Base-by-base conservation (phyloP, 805 yeast genomes). In the Kockiozyma suomiensis region DNA sequence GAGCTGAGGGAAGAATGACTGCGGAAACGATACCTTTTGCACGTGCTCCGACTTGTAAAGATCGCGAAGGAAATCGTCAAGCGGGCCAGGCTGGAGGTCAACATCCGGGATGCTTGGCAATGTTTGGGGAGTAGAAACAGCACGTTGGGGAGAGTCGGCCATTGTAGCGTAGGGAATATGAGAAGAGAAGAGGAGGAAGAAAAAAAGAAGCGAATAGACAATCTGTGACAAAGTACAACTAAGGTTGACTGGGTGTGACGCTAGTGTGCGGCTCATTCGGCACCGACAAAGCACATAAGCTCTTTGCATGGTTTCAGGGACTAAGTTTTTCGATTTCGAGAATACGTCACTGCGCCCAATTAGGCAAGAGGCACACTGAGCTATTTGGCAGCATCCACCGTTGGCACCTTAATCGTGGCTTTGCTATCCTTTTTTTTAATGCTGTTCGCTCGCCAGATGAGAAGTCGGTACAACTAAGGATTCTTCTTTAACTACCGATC, bases 301-400 rank as follows among this genome's bases (percentile, higher is more conserved):
- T 13, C 26, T 41, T 19, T 3, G 8, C 26, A 41, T 17, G 25
- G 4, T 8, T 12, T 30, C 33, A 30, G 33, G 33, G 10, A 30
- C 33, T 30, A 30, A 30, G 33, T 30, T 30, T 30, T n/a, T n/a
- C 5, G 42, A 38, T 33, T 19, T 26, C 21, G 21, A 26, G 46
- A 19, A 41, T 41, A 41, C 46, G 46, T 41, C 46, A 41, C 26
- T 26, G 25, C 4, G 26, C 26, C 46, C 15, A 19, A 17, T n/a
- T 15, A 41, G 46, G 46, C 46, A 41, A 41, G 46, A 17, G 46
- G 46, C 46, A 41, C 19, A 41, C 46, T 41, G 46, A 19, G 26
- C 26, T 5, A 17, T n/a, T n/a, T n/a, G 46, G 12, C 46, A 13
- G 23, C 26, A 41, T 8, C 12, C 46, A 5, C 33, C 33, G 33